Evolutionary conservation across 2,329 filamentous ascomycete genomes (phyloP), one percentile per base, ranked within the genome.

Genomic region (Eurotiales sp.): DNA sequence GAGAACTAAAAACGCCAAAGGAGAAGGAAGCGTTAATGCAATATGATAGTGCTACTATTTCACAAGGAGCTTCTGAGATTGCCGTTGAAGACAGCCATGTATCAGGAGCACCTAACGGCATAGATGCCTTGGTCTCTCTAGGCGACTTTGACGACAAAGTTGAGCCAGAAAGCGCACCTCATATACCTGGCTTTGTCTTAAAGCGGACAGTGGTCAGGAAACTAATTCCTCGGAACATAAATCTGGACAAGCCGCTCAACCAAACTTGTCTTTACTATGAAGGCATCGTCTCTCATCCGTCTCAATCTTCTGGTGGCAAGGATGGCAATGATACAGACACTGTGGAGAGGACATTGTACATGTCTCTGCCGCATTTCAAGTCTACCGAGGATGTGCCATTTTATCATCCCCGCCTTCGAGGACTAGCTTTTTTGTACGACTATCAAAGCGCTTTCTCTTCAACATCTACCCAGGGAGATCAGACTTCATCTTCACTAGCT

Each of bases 181-280:
- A 52, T 14, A 54, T 71, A 23, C 17, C 59, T 5, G 64, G 61
- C 5, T 72, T 71, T 42, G 46, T 57, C 5, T 72, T 83, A 27
- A 75, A 78, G 21, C 83, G 85, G 57, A 83, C 83, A 1, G 76
- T 96, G 17, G 80, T 96, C 7, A 80, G 91, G 53, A 85, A 79
- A 55, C 74, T 96, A 60, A 84, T 96, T 42, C 92, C 92, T 3
- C 79, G 92, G 46, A 96, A 96, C 67, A 82, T 84, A 2, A 78
- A 84, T 50, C 74, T 92, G 22, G 92, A 97, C 67, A 73, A 76
- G 17, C 77, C 86, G 1, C 69, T 96, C 56, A 79, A 90, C 52
- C 92, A 97, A 69, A 95, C 90, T 2, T 95, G 90, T 66, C 79
- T 88, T 50, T 80, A 91, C 56, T 88, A 89, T 45, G 51, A 60